phyloP scores from a whole-genome alignment of 2,329 filamentous ascomycete genomes.

The Phaeosphaeriaceae sp. region DNA sequence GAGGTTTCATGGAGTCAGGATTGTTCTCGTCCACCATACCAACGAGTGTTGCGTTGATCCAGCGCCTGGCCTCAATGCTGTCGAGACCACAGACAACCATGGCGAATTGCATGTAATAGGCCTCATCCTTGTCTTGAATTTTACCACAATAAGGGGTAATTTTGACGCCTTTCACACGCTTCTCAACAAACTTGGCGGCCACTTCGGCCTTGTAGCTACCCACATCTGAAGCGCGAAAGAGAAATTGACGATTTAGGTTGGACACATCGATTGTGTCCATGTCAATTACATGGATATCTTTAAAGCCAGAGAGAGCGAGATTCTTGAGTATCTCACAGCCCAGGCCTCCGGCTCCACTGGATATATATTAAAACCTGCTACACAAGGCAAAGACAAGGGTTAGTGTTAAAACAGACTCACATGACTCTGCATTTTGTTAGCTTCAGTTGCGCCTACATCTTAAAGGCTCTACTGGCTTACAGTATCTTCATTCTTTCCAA shows the following conservation, averaged over 20 bases:
- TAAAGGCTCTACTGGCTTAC: slow-evolving; percentile 54
- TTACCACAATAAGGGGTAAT: slow-evolving; percentile 94
- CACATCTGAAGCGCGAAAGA: slow-evolving; percentile 90
- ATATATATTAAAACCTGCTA: slow-evolving; percentile 50
- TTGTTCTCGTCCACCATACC: slow-evolving; percentile 86
- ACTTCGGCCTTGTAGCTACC: slow-evolving; percentile 94
- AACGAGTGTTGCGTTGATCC: slow-evolving; percentile 96
- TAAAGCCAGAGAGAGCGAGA: slow-evolving; percentile 92
- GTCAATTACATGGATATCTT: slow-evolving; percentile 97
- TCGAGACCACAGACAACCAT: slow-evolving; percentile 93
- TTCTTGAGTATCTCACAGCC: slow-evolving; percentile 98
- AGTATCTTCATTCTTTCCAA: slow-evolving; percentile 61
- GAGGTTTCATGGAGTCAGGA: slow-evolving; percentile 84
- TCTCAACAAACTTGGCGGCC: slow-evolving; percentile 89
- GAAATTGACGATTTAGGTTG: slow-evolving; percentile 95
- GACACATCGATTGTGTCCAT: slow-evolving; percentile 99
- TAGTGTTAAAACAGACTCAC: slow-evolving; percentile 31
- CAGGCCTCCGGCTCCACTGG: slow-evolving; percentile 87
- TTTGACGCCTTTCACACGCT: slow-evolving; percentile 83
- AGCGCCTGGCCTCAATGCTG: slow-evolving; percentile 95
- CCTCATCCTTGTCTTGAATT: slow-evolving; percentile 96
- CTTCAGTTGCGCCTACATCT: not conserved
- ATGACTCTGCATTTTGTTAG: slow-evolving; percentile 45
- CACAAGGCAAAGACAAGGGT: too few relatives aligned
- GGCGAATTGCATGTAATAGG: slow-evolving; percentile 97